Base-by-base conservation (phyloP, 345 rosid species). In the Syzygium aqueum region DNA sequence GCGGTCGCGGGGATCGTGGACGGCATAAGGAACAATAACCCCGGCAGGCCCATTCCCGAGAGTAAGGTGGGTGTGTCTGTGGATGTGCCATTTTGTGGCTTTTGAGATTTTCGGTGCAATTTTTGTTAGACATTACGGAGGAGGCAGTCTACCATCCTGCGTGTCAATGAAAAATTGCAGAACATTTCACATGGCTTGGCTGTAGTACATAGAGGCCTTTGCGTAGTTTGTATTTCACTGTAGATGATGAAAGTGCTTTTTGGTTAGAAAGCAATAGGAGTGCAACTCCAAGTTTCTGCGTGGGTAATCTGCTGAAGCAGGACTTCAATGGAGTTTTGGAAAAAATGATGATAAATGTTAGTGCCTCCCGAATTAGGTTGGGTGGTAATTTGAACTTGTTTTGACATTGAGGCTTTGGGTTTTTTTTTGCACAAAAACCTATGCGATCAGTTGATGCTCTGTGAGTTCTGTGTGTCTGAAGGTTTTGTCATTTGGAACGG, bases 11-110 rank as follows among this genome's bases (percentile, higher is more conserved):
- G 33, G 25, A 91, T 97, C 85, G 98, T 92, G 46, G 46, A 65
- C 27, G 86, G 93, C 53, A 95, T 97, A 80, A 92, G 90, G 93
- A 89, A 54, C 10, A 97, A 96, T 6, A 97, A 97, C 87, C 98
- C 98, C 10, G 93, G 93, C 6, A 90, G 99, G 85, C 89, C 89
- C n/a, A 96, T 97, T 88, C 94, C 94, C 1, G 16, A 87, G 6
- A 87, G 2, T 19, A 40, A 40, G 43, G 43, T 96, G 95, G 96
- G 99, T 95, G 59, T 11, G 46, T 50, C 51, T 10, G 51, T 50
- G 51, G 9, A 13, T 40, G 43, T 40, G 43, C 43, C 43, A 40
- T 4, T 40, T 40, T 40, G 43, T 40, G 43, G 43, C 43, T 40
- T 4, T 40, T 40, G 4, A 53, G 7, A 53, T 53, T 53, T 53